phyloP scores from a whole-genome alignment of 768 basidiomycete species.

The Termitomyces titanicus region DNA sequence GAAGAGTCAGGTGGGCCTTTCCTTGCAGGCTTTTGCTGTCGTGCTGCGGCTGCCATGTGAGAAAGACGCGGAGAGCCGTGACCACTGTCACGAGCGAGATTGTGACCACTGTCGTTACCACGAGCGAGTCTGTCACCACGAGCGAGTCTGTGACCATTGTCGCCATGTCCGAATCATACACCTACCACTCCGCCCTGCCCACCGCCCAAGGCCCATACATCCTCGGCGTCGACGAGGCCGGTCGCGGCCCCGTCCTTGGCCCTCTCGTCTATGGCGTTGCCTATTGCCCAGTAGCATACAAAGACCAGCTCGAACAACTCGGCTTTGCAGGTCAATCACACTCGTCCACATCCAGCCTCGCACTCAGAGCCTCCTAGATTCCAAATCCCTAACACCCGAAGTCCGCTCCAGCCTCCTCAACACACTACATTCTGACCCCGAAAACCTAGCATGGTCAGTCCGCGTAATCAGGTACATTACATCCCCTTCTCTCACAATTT shows the following conservation, averaged over 20 bases:
- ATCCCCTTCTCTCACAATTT: not conserved
- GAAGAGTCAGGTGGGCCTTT: conserved; percentile 61
- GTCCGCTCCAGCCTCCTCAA: conserved; percentile 62
- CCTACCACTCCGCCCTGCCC: conserved; percentile 71
- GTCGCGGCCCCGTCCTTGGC: conserved; percentile 91
- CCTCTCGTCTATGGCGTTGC: conserved; percentile 96
- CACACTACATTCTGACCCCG: conserved; percentile 65
- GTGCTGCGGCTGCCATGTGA: conserved; percentile 60
- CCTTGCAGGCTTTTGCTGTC: conserved; percentile 61
- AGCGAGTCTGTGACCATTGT: conserved; percentile 6
- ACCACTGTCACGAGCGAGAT: too few relatives aligned
- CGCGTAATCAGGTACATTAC: conserved; percentile 60
- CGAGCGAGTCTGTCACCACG: too few relatives aligned
- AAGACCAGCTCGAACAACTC: conserved; percentile 66
- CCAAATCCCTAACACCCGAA: conserved; percentile 80
- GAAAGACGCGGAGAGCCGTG: conserved; percentile 11
- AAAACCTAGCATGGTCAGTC: conserved; percentile 79
- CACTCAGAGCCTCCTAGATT: conserved; percentile 51
- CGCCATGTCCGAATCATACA: conserved; percentile 68
- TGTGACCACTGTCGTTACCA: too few relatives aligned
- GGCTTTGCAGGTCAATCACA: conserved; percentile 80
- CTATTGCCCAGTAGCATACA: conserved; percentile 81
- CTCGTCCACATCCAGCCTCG: too few relatives aligned
- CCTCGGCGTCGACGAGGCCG: conserved; percentile 98
- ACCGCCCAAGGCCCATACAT: conserved; percentile 79